Base-by-base conservation (phyloP, 768 basidiomycete species). In the Cantharellus anzutake region DNA sequence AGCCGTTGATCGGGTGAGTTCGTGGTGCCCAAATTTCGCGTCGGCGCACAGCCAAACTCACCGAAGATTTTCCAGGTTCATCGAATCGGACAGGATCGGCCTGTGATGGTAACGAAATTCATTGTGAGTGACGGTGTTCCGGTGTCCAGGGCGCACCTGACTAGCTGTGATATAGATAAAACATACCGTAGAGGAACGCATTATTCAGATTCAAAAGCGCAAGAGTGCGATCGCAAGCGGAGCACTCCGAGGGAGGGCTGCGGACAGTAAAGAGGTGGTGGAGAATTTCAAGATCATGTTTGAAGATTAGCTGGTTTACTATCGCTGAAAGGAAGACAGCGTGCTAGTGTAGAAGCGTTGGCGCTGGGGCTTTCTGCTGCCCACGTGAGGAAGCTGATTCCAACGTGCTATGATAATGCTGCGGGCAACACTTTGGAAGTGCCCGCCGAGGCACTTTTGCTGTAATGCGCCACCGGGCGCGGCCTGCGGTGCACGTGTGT, bases 211-310 rank as follows among this genome's bases (percentile, higher is more conserved):
- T 29, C 91, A 93, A 69, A 81, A 83, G 65, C 74, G 87, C 42
- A 94, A 93, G 72, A 88, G 81, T 0, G 86, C 86, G 2, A 86
- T 94, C 55, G 78, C 92, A 29, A 85, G 82, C 64, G 86, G 86
- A 67, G 88, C 89, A 1, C 86, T 92, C 66, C 77, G 80, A 35
- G 81, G 81, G 53, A 77, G 65, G 55, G 60, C 57, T 34, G 52
- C 52, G 14, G 69, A 73, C 29, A 70, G 68, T 1, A 76, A 74
- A 56, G 67, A 74, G 3, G 81, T 84, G 63, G 75, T 90, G 3
- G 81, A 88, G 66, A 89, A 92, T 66, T 71, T 92, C 44, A 84
- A 84, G 67, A 79, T 84, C 59, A 88, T 85, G 78, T 84, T 86
- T 64, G 84, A 78, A 20, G 76, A 79, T 29, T 48, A 29, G 20